Percentiles rank a stretch among this genome's conserved stretches.
Evolutionary conservation across 1,284 basidiomycete species (phyloP).

Genomic region (Termitomyces sp.): DNA sequence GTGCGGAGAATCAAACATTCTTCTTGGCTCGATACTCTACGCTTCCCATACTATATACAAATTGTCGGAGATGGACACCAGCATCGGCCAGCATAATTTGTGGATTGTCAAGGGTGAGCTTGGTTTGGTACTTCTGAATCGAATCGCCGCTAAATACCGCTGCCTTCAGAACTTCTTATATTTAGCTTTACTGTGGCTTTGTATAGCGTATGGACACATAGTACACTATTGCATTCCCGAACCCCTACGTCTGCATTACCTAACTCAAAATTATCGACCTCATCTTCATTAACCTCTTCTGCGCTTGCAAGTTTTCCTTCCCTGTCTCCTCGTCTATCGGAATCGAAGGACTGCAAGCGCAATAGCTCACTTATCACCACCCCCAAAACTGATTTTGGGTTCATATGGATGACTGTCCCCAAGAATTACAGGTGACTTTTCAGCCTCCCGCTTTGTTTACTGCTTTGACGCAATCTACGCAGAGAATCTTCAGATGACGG

Average conservation of each 20-base stretch:
- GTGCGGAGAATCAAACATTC: constrained; percentile 48
- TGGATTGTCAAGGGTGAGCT: constrained; percentile 43
- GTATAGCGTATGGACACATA: constrained; percentile 63
- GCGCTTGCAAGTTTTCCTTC: constrained; percentile 24
- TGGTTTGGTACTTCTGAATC: constrained; percentile 7
- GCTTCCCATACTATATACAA: constrained; percentile 31
- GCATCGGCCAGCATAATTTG: constrained; percentile 24
- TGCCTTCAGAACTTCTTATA: constrained; percentile 48
- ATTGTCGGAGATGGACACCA: constrained; percentile 10
- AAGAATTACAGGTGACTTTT: constrained; percentile 69
- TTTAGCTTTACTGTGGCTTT: constrained; percentile 53
- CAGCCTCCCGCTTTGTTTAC: not conserved
- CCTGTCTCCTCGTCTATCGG: constrained; percentile 37
- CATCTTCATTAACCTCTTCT: constrained; percentile 19
- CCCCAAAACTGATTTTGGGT: constrained; percentile 50
- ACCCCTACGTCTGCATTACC: constrained; percentile 6
- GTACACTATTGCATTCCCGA: constrained; percentile 25
- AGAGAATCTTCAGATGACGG: constrained; percentile 84
- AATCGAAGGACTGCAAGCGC: constrained; percentile 42
- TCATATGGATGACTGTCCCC: constrained; percentile 86
- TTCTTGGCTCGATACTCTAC: constrained; percentile 49
- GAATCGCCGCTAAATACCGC: not conserved
- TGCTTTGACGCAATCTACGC: constrained; percentile 7
- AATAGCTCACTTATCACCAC: constrained; percentile 20
- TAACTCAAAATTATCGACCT: constrained; percentile 15